Evolutionary conservation across 2,329 filamentous ascomycete species (phyloP).

Genomic region (Stagonosporopsis cucurbitacearum): DNA sequence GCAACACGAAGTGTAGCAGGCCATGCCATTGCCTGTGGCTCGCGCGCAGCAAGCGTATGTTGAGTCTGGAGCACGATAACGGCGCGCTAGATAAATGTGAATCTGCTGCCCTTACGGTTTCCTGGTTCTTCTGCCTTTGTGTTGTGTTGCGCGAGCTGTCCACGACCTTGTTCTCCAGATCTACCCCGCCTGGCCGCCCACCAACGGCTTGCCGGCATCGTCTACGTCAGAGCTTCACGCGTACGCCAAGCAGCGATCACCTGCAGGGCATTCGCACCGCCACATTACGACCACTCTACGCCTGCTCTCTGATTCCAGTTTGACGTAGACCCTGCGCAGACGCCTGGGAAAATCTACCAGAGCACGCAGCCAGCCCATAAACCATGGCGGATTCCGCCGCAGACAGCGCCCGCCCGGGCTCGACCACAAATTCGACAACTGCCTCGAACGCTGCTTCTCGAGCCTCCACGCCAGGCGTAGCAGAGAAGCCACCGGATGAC

Average conservation of each 20-base stretch:
- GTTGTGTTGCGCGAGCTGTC: constrained; percentile 8
- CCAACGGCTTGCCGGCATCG: constrained; percentile 27
- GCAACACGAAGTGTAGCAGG: constrained; percentile 34
- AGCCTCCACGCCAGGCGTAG: constrained; percentile 44
- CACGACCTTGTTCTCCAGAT: constrained; percentile 8
- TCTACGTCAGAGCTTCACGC: constrained; percentile 36
- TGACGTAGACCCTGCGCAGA: constrained; percentile 5
- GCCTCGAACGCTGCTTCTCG: constrained; percentile 46
- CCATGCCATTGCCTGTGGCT: constrained; percentile 31
- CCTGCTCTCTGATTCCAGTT: constrained; percentile 6
- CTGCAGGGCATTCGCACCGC: constrained; percentile 23
- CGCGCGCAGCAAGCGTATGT: constrained; percentile 30
- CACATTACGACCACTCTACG: constrained; percentile 21
- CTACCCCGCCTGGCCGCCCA: constrained; percentile 18
- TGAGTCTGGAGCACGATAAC: constrained; percentile 26
- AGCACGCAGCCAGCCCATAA: constrained; percentile 12
- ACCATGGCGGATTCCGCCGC: constrained; percentile 44
- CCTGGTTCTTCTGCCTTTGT: not conserved
- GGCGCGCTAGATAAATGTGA: constrained; percentile 28
- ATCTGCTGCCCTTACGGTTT: constrained; percentile 12
- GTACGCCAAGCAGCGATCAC: constrained; percentile 14
- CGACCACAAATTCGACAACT: constrained; percentile 35
- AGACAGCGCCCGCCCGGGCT: constrained; percentile 33
- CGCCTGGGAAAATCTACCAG: not conserved
- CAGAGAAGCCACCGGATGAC: constrained; percentile 72